Evolutionary conservation across 192 early-diverging fungal genomes (phyloP).

Genomic region (Rhizoclosmatium sp.): DNA sequence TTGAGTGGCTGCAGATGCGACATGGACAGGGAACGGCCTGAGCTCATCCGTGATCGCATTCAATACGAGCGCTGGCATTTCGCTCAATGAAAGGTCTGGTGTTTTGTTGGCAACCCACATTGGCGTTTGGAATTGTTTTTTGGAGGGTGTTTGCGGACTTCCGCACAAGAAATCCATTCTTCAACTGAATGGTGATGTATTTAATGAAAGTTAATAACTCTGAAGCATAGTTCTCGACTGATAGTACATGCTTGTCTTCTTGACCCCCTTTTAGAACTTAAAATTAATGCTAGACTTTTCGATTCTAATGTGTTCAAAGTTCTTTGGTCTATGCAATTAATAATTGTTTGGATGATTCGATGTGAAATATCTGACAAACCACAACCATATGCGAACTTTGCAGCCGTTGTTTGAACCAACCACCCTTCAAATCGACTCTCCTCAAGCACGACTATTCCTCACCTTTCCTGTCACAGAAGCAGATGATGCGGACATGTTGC

Average conservation of each 20-base stretch:
- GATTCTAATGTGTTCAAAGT: too few species aligned
- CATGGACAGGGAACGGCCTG: not conserved
- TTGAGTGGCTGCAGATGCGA: not conserved
- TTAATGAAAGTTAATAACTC: too few species aligned
- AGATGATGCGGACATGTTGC: not conserved
- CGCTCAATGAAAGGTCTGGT: not conserved
- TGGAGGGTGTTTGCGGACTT: too few species aligned
- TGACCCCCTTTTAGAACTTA: too few species aligned
- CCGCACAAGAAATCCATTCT: too few species aligned
- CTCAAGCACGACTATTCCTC: not conserved
- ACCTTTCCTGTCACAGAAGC: not conserved
- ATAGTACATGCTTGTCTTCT: too few species aligned
- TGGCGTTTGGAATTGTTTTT: not conserved
- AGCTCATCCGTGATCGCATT: not conserved
- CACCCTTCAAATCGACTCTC: not conserved
- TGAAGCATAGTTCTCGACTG: too few species aligned
- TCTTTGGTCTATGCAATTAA: too few species aligned
- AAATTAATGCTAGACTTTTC: too few species aligned
- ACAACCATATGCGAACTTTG: not conserved
- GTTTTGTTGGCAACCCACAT: not conserved
- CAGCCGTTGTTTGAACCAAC: conserved; percentile 5
- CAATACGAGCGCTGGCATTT: not conserved
- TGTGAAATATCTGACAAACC: too few species aligned
- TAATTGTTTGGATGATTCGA: too few species aligned
- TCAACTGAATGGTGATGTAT: too few species aligned